Evolutionary conservation across 345 rosid genomes (phyloP), one percentile per base, ranked within the genome.

Genomic region (Rhizophora apiculata): DNA sequence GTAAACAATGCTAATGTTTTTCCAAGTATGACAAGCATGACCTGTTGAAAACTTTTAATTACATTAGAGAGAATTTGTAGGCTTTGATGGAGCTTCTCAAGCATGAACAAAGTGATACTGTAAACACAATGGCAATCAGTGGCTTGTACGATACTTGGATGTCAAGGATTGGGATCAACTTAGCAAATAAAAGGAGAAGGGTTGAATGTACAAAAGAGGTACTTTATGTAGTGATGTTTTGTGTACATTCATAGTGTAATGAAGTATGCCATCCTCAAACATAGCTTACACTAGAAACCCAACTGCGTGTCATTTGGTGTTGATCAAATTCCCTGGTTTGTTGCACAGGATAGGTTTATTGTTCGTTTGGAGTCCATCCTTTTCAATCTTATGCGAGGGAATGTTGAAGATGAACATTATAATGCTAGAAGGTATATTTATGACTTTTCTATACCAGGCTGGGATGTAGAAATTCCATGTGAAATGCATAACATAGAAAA

Each of bases 311-410:
- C 64, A 32, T 26, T 43, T 36, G 22, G n/a, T 27, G 11, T 27
- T 18, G 48, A 56, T 69, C 43, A 43, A 67, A 56, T 11, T 18
- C 64, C 32, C 30, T 59, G 58, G 51, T 68, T 63, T 37, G 19
- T 75, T 73, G 76, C 22, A 65, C 89, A 89, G 97, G 90, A 82
- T 60, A 76, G 70, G 62, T 75, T 83, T 70, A 63, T 70, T 73
- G 86, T 94, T 76, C 84, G 85, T 73, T 77, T 85, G 82, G 95
- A 91, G 84, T 86, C 80, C 65, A 85, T 91, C 59, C 76, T 87
- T 62, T 86, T 82, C 72, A 79, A 74, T 62, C 74, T 91, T 74
- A 65, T 68, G 26, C 77, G 60, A 69, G 92, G 86, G 57, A 56
- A 82, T 77, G 74, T 79, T 22, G 79, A 65, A n/a, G 88, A 75